phyloP scores from a whole-genome alignment of 768 basidiomycete genomes.

The Steccherinum ochraceum region DNA sequence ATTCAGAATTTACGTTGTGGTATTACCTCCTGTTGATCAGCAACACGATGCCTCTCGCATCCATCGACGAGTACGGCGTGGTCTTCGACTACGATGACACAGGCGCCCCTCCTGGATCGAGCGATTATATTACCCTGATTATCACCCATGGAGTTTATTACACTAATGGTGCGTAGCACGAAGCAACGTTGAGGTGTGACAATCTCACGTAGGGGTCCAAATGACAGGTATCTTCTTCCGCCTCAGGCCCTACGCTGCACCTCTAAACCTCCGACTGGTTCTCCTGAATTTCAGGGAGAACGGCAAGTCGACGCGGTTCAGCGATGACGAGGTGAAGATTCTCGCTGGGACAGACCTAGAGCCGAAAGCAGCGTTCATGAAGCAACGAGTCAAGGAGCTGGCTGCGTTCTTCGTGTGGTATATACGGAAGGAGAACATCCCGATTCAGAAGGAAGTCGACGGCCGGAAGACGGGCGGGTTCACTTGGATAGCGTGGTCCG shows the following conservation, averaged over 20 bases:
- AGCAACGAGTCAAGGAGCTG: not conserved
- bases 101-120: conserved; percentile 9
- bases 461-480: conserved; percentile 2
- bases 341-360: not conserved
- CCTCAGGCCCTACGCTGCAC: conserved; percentile 15
- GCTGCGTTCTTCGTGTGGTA: conserved; percentile 3
- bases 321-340: not conserved
- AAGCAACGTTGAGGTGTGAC: too few relatives aligned
- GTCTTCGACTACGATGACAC: conserved; percentile 15
- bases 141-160: conserved; percentile 14
- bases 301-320: not conserved
- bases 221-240: conserved; percentile 18
- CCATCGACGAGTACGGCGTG: conserved; percentile 10
- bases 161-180: conserved; percentile 13
- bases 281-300: conserved; percentile 10
- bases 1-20: too few relatives aligned
- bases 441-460: not conserved
- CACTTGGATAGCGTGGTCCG: conserved; percentile 5
- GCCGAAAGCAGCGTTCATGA: not conserved
- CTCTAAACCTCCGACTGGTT: conserved; percentile 18
- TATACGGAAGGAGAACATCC: not conserved
- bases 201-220: too few relatives aligned
- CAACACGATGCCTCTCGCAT: conserved; percentile 12
- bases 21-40: too few relatives aligned
- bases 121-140: conserved; percentile 13